phyloP scores from a whole-genome alignment of 2,329 filamentous ascomycete genomes.

The Cercospora brassicicola region DNA sequence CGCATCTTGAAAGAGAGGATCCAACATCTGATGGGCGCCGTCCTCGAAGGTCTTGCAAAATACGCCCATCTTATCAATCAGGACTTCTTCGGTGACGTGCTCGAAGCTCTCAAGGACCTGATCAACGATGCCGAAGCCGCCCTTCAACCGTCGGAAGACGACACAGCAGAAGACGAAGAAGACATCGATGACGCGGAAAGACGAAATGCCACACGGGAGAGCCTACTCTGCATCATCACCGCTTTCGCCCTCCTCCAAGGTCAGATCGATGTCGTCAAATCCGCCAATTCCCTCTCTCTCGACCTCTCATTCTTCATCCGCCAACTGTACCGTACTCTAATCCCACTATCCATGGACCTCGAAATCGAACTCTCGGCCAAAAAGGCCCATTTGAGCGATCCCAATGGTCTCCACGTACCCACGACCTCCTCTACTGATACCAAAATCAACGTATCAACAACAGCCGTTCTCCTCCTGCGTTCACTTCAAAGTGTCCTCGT shows the following conservation, averaged over 20 bases:
- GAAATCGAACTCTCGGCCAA: conserved; percentile 82
- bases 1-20: conserved; percentile 82
- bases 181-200: conserved; percentile 46
- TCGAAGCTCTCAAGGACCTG: conserved; percentile 91
- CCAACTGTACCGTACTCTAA: conserved; percentile 84
- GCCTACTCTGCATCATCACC: conserved; percentile 90
- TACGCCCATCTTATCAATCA: conserved; percentile 98
- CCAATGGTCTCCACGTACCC: conserved; percentile 57
- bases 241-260: conserved; percentile 95
- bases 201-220: conserved; percentile 79
- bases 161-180: conserved; percentile 46
- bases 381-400: conserved; percentile 62
- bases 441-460: conserved; percentile 92
- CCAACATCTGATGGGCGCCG: conserved; percentile 89
- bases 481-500: conserved; percentile 80
- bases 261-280: conserved; percentile 79
- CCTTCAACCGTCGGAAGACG: conserved; percentile 48
- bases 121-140: conserved; percentile 67
- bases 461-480: conserved; percentile 85
- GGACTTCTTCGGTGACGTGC: conserved; percentile 94
- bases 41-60: conserved; percentile 88
- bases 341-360: conserved; percentile 74
- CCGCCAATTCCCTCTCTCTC: conserved; percentile 75
- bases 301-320: conserved; percentile 95
- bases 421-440: conserved; percentile 42